phyloP scores from a whole-genome alignment of 352 stramenopile species.

The Globisporangium lucens region DNA sequence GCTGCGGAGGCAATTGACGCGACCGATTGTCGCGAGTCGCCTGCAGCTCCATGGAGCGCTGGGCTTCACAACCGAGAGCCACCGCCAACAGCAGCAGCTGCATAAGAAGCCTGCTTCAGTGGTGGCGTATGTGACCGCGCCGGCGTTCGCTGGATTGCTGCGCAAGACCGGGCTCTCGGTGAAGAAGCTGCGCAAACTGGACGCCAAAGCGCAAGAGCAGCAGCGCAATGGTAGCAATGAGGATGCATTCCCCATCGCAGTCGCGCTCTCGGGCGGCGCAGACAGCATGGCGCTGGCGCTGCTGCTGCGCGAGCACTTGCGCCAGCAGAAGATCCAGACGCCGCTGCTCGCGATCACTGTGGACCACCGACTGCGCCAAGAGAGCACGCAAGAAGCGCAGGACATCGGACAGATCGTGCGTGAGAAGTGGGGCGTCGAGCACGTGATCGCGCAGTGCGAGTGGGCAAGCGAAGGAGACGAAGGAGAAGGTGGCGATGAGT shows the following conservation, averaged over 20 bases:
- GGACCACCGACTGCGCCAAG: constrained; percentile 62
- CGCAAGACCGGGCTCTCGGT: constrained; percentile 37
- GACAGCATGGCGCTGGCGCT: constrained; percentile 84
- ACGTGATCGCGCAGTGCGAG: constrained; percentile 51
- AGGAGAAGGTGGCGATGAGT: constrained; percentile 1
- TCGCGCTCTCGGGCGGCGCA: constrained; percentile 71
- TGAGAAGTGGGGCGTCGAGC: constrained; percentile 38
- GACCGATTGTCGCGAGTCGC: neutral
- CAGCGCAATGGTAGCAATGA: neutral
- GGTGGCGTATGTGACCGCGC: constrained; percentile 24
- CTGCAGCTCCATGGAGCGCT: constrained; percentile 3
- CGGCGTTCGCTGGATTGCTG: constrained; percentile 33
- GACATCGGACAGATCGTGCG: constrained; percentile 46
- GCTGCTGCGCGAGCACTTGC: constrained; percentile 62
- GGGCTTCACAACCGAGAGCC: neutral
- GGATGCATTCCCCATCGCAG: constrained; percentile 50
- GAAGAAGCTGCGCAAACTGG: constrained; percentile 38
- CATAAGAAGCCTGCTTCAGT: too few relatives aligned
- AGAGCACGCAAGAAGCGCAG: constrained; percentile 61
- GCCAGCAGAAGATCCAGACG: constrained; percentile 40
- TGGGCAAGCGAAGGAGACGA: constrained; percentile 28
- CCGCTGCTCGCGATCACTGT: constrained; percentile 78
- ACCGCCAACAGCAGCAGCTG: neutral
- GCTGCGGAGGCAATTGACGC: constrained; percentile 5
- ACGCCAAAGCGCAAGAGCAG: constrained; percentile 18